These are phyloP conservation scores for Penicillium sp. DNA, from an alignment of 2,329 filamentous ascomycete genomes.

Conservation along the genomic window DNA sequence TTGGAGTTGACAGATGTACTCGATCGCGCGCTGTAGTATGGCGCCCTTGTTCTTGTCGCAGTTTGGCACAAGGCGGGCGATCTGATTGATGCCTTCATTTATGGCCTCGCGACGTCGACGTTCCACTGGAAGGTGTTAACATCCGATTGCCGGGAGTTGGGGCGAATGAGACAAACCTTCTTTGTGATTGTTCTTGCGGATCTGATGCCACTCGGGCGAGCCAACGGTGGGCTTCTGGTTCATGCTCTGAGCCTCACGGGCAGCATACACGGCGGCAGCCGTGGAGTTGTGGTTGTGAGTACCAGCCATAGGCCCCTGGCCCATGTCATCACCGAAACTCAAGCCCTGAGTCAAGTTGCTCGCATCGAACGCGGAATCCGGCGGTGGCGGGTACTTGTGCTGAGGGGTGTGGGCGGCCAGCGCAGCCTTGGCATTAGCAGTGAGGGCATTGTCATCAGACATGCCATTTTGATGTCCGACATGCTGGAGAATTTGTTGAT, in stretches of 20 bases:
- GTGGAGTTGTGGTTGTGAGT: slow-evolving; percentile 49
- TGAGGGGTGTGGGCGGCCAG: slow-evolving; percentile 43
- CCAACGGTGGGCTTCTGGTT: slow-evolving; percentile 80
- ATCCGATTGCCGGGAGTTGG: slow-evolving; percentile 2
- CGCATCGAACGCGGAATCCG: slow-evolving; percentile 36
- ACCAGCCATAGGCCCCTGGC: slow-evolving; percentile 33
- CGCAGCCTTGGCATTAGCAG: slow-evolving; percentile 46
- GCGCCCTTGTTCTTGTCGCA: slow-evolving; percentile 99
- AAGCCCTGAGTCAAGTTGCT: slow-evolving; percentile 34
- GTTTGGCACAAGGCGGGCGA: slow-evolving; percentile 93
- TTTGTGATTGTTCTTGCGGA: slow-evolving; percentile 97
- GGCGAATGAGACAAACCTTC: slow-evolving; percentile 62
- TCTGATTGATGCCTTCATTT: slow-evolving; percentile 97
- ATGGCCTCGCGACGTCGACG: slow-evolving; percentile 95
- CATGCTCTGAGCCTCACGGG: slow-evolving; percentile 49
- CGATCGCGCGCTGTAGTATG: slow-evolving; percentile 85
- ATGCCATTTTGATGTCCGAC: slow-evolving; percentile 52
- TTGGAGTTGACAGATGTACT: slow-evolving; percentile 81
- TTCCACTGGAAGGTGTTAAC: slow-evolving; percentile 61
- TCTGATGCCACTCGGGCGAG: slow-evolving; percentile 95
- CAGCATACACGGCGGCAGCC: slow-evolving; percentile 54
- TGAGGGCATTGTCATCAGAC: slow-evolving; percentile 44
- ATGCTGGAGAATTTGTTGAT: slow-evolving; percentile 46
- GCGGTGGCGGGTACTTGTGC: slow-evolving; percentile 44
- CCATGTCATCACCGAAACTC: slow-evolving; percentile 40